These are phyloP conservation scores for Cutaneotrichosporon sp. DNA, from an alignment of 1,284 basidiomycete species.

Conservation along the genomic window DNA sequence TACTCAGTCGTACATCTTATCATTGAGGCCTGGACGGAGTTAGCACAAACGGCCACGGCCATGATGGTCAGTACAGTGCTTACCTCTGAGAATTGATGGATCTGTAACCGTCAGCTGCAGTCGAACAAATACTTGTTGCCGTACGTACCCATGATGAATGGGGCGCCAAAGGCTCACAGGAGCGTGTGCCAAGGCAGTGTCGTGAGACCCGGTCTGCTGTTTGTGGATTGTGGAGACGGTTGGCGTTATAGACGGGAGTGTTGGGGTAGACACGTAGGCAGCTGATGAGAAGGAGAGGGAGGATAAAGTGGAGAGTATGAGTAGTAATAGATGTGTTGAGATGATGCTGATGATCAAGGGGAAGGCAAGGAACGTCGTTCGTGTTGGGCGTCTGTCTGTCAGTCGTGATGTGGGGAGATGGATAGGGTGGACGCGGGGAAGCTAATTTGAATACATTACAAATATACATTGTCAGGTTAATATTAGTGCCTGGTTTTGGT, in stretches of 20 bases:
- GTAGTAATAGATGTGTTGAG: background rate
- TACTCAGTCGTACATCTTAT: conserved; percentile 46
- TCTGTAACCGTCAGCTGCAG: conserved; percentile 26
- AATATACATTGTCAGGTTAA: background rate
- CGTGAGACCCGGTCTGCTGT: background rate
- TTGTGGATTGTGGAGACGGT: background rate
- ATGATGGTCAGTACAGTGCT: conserved; percentile 10
- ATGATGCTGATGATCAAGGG: background rate
- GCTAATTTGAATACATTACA: background rate
- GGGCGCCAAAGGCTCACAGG: background rate
- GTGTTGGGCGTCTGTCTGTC: background rate
- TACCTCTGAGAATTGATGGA: conserved; percentile 44
- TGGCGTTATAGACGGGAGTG: background rate
- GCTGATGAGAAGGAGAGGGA: background rate
- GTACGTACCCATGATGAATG: conserved; percentile 20
- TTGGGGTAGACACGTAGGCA: background rate
- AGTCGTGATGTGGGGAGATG: background rate
- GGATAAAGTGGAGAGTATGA: background rate
- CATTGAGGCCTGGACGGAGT: conserved; percentile 47
- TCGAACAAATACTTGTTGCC: background rate
- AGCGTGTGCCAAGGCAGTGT: background rate
- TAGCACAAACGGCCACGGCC: background rate
- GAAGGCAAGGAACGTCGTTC: background rate
- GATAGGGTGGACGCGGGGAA: background rate
- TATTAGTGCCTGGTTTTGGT: background rate